phyloP scores from a whole-genome alignment of 1,284 basidiomycete species.

The Ustilago esculenta region DNA sequence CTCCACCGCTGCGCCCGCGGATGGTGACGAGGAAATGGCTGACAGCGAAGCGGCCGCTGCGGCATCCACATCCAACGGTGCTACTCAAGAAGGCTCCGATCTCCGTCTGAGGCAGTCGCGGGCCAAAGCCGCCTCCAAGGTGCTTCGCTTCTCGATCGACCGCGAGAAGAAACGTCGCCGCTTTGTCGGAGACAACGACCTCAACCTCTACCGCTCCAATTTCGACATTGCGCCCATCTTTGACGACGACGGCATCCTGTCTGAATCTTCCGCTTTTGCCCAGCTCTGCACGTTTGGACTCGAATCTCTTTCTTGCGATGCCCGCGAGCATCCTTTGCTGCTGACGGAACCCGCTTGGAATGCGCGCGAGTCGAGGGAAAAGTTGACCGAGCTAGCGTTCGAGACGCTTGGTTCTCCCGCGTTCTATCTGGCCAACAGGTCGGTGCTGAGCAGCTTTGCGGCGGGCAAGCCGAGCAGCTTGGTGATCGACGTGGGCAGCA shows the following conservation, averaged over 20 bases:
- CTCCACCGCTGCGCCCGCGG: conserved; percentile 12
- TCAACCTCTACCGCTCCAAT: conserved; percentile 86
- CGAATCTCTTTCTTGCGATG: conserved; percentile 46
- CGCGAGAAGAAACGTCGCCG: conserved; percentile 71
- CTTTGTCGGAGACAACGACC: conserved; percentile 88
- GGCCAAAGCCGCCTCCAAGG: conserved; percentile 34
- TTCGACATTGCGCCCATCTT: conserved; percentile 89
- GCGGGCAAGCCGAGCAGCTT: conserved; percentile 95
- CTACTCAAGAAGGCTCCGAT: conserved; percentile 33
- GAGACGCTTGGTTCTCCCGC: conserved; percentile 94
- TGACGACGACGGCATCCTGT: conserved; percentile 75
- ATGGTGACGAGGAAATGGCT: conserved; percentile 32
- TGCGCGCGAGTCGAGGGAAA: conserved; percentile 84
- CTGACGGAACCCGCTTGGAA: conserved; percentile 98
- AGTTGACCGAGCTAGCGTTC: conserved; percentile 95
- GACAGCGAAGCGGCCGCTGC: conserved; percentile 15
- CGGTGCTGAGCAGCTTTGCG: conserved; percentile 96
- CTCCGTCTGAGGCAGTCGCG: conserved; percentile 31
- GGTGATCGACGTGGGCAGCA: conserved; percentile 91
- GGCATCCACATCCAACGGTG: conserved; percentile 15
- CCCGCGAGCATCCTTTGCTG: conserved; percentile 86
- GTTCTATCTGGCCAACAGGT: conserved; percentile 94
- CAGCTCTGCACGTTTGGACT: conserved; percentile 45
- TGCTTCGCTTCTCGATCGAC: conserved; percentile 43
- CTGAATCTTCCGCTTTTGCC: conserved; percentile 42